phyloP scores from a whole-genome alignment of 2,329 filamentous ascomycete species.

The Fusarium secorum region DNA sequence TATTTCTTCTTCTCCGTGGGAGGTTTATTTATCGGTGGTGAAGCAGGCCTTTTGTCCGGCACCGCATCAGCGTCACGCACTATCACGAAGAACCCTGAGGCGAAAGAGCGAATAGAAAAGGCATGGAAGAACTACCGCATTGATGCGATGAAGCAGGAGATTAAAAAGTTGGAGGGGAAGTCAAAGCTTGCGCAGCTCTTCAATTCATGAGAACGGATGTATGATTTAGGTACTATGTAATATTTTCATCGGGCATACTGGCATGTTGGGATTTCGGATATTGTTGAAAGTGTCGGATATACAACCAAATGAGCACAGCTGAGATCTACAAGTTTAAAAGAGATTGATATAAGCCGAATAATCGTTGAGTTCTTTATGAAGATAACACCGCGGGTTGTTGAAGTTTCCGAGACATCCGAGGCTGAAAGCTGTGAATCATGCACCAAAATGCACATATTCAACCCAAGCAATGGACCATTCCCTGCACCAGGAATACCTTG shows the following conservation, averaged over 20 bases:
- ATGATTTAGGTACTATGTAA: neutral
- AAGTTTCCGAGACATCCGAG: neutral
- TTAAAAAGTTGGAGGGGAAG: neutral
- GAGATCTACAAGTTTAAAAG: rapidly evolving
- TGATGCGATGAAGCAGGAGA: constrained; percentile 1
- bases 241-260: neutral
- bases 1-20: neutral
- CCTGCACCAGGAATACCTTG: rapidly evolving
- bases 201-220: neutral
- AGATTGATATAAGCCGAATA: rapidly evolving
- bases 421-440: rapidly evolving
- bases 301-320: neutral
- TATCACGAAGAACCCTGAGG: neutral
- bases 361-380: rapidly evolving
- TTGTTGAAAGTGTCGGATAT: neutral
- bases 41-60: neutral
- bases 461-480: neutral
- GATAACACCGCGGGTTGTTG: neutral
- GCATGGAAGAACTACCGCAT: constrained; percentile 1
- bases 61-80: neutral
- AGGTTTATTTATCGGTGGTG: neutral
- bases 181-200: neutral
- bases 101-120: neutral
- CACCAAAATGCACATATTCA: neutral
- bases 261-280: rapidly evolving